These are phyloP conservation scores for Arbutus unedo DNA, from an alignment of 148 eudicot genomes.

Conservation along the genomic window DNA sequence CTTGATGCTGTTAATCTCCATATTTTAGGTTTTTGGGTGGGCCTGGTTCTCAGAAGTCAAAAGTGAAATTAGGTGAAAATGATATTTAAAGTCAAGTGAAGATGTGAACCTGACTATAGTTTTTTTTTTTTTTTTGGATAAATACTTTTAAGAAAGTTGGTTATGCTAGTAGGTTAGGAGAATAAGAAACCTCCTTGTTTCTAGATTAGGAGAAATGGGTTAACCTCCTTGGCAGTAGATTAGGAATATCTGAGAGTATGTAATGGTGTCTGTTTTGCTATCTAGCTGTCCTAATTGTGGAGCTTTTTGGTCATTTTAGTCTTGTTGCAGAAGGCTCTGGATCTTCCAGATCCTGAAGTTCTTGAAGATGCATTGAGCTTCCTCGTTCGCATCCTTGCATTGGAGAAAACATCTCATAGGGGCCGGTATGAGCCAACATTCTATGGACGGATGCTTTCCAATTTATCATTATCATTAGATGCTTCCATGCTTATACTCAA, in stretches of 20 bases:
- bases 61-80: slow-evolving; percentile 7
- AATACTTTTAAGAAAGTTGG: slow-evolving; percentile 5
- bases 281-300: not conserved
- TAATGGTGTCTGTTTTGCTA: slow-evolving; percentile 8
- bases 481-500: slow-evolving; percentile 77
- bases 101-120: slow-evolving; percentile 6
- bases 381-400: slow-evolving; percentile 56
- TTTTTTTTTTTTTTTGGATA: too few relatives aligned
- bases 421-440: slow-evolving; percentile 89
- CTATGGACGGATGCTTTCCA: slow-evolving; percentile 73
- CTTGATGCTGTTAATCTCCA: not conserved
- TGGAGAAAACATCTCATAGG: slow-evolving; percentile 59
- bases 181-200: not conserved
- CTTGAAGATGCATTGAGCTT: slow-evolving; percentile 70
- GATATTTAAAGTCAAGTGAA: slow-evolving; percentile 4
- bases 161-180: not conserved
- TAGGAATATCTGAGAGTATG: not conserved
- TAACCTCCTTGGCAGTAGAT: not conserved
- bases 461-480: slow-evolving; percentile 82
- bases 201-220: not conserved
- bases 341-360: slow-evolving; percentile 67
- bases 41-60: not conserved
- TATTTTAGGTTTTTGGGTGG: not conserved
- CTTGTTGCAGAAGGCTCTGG: slow-evolving; percentile 79
- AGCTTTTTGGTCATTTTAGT: slow-evolving; percentile 31